Evolutionary conservation across 2,329 filamentous ascomycete genomes (phyloP).

Genomic region (Nemania sp.): DNA sequence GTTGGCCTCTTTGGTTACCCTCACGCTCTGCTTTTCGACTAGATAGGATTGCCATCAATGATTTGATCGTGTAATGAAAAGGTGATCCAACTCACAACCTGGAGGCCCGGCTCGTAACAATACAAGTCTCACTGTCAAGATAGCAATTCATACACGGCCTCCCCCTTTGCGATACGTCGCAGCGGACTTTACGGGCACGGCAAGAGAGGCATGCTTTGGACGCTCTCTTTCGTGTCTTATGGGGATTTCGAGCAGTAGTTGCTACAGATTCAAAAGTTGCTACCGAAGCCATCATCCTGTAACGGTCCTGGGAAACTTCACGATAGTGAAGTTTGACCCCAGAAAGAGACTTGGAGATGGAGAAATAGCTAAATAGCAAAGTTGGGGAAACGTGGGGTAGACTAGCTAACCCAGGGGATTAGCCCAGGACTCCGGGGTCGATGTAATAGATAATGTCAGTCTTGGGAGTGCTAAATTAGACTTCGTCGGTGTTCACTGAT

Average conservation of each 20-base stretch:
- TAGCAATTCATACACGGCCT: slow-evolving; percentile 57
- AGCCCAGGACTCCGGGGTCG: slow-evolving; percentile 12
- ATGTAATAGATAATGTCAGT: slow-evolving; percentile 4
- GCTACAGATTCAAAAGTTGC: slow-evolving; percentile 29
- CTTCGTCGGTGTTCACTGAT: too few relatives aligned
- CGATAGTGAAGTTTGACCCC: background rate
- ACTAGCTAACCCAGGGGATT: slow-evolving; percentile 8
- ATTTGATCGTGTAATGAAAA: background rate
- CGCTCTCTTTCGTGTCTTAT: slow-evolving; percentile 49
- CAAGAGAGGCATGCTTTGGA: slow-evolving; percentile 57
- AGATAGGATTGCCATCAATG: slow-evolving; percentile 17
- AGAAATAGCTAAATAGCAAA: slow-evolving; percentile 15
- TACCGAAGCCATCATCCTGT: slow-evolving; percentile 26
- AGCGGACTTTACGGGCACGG: slow-evolving; percentile 54
- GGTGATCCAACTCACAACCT: slow-evolving; percentile 41
- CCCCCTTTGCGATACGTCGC: slow-evolving; percentile 53
- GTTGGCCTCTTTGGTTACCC: slow-evolving; percentile 33
- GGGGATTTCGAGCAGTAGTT: slow-evolving; percentile 38
- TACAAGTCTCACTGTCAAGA: slow-evolving; percentile 51
- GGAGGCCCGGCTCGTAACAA: slow-evolving; percentile 46
- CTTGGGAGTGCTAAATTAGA: background rate
- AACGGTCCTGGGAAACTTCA: slow-evolving; percentile 2
- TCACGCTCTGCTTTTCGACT: slow-evolving; percentile 40
- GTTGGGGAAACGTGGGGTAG: slow-evolving; percentile 27
- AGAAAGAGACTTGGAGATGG: slow-evolving; percentile 7